Evolutionary conservation across 352 stramenopile species (phyloP).

Genomic region (Phytophthora melonis): DNA sequence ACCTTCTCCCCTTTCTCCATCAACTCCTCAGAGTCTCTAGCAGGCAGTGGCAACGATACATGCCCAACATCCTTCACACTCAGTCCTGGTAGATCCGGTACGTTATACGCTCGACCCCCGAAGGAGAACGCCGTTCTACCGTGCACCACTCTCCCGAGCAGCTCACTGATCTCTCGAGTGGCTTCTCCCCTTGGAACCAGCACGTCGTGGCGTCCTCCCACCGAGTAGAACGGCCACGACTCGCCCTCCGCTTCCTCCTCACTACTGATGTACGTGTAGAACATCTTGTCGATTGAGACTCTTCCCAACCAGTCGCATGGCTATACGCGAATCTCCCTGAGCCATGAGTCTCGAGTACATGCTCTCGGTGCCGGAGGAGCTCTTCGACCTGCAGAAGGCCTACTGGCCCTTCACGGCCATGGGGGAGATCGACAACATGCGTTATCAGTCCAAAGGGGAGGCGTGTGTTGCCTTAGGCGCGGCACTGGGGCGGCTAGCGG

Average conservation of each 20-base stretch:
- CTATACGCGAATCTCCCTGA: background rate
- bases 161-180: conserved; percentile 3
- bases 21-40: conserved; percentile 2
- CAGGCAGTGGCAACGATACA: conserved; percentile 8
- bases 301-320: background rate
- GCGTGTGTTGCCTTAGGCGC: background rate
- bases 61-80: conserved; percentile 4
- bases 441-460: background rate
- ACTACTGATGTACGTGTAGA: background rate
- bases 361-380: background rate
- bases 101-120: background rate
- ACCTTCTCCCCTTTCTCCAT: conserved; percentile 8
- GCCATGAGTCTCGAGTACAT: too few species aligned
- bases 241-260: background rate
- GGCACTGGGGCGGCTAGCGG: background rate
- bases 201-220: background rate
- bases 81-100: conserved; percentile 15
- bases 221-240: background rate
- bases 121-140: conserved; percentile 1
- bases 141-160: conserved; percentile 7
- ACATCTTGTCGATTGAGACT: background rate
- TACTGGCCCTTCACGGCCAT: background rate
- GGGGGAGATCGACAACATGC: background rate
- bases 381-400: background rate
- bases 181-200: conserved; percentile 11